Evolutionary conservation across 1,284 basidiomycete genomes (phyloP), one percentile per base, ranked within the genome.

Genomic region (Apiotrichum porosum): DNA sequence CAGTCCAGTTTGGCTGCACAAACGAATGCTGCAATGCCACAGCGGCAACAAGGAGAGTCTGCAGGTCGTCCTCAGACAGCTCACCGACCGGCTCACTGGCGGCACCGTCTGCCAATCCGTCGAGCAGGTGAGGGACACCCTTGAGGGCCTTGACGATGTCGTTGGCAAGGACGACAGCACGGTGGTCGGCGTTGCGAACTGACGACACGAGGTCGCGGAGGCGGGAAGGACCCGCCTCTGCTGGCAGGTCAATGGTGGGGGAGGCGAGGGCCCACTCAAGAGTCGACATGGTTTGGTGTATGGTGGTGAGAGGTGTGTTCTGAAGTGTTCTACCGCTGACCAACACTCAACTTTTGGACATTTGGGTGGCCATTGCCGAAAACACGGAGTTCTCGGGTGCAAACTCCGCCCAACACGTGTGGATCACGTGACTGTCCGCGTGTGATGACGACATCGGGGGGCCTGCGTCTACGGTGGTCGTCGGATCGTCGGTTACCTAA

Each of bases 1-100:
- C 95, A 0, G 93, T 97, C 91, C 91, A 99, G 73, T 99, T 99
- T 31, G 79, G 79, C 71, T 98, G 95, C 0, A 94, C 78, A 73
- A 94, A 99, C 0, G 88, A 82, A 57, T 95, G 89, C 23, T 97
- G 77, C 47, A 84, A 84, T 4, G 89, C 84, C 3, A 93, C 79
- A 0, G 83, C 90, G 1, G 90, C 60, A 14, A 80, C 69, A 31
- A 97, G 77, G 32, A 80, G 56, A n/a, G 83, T 61, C 62, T 86
- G 83, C 23, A 71, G 66, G 37, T 72, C 70, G 17, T 59, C 47
- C n/a, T 47, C 49, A 3, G 19, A 34, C 4, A 47, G 37, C 18
- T 44, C 12, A 32, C n/a, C 17, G 18, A 8, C 18, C 15, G 42
- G 34, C 22, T 44, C 44, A 14, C 14, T 18, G 12, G 41, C 34